Percentiles rank a stretch among this genome's conserved stretches.
Evolutionary conservation across 106 monocot genomes (phyloP).

Genomic region (Dioscorea zingiberensis): DNA sequence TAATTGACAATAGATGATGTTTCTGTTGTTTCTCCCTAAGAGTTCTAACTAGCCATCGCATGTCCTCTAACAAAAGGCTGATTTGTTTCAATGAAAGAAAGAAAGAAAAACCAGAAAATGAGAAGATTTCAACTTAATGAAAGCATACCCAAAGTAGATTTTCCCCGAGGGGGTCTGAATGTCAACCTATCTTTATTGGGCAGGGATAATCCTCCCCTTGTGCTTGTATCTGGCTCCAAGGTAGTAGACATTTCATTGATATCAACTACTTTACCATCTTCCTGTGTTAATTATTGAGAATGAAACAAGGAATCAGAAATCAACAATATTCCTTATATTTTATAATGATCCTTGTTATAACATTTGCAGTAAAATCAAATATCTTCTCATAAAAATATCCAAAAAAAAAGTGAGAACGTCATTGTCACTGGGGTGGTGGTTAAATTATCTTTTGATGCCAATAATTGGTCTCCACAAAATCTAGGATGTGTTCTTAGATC

Average conservation of each 20-base stretch:
- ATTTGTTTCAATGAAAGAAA: neutral
- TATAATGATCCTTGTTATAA: too few species aligned
- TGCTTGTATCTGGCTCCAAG: constrained; percentile 26
- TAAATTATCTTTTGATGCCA: too few species aligned
- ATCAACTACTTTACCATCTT: constrained; percentile 9
- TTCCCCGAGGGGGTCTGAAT: constrained; percentile 19
- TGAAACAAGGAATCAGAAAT: neutral
- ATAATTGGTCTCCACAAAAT: too few species aligned
- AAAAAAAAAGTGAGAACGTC: too few species aligned
- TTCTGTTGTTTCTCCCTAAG: neutral
- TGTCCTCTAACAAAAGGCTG: neutral
- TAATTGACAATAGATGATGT: neutral
- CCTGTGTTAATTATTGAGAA: constrained; percentile 1
- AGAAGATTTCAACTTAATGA: too few species aligned
- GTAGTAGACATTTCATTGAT: constrained; percentile 6
- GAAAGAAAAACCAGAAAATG: neutral
- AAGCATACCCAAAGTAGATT: constrained; percentile 22
- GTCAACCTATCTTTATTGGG: constrained; percentile 15
- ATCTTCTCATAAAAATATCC: too few species aligned
- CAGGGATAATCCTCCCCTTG: constrained; percentile 14
- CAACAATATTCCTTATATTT: too few species aligned
- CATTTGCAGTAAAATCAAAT: too few species aligned
- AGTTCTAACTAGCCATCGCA: neutral
- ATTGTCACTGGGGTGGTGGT: too few species aligned
- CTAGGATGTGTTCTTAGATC: too few species aligned